Evolutionary conservation across 2,329 filamentous ascomycete species (phyloP).

Genomic region (Elsinoe fawcettii): DNA sequence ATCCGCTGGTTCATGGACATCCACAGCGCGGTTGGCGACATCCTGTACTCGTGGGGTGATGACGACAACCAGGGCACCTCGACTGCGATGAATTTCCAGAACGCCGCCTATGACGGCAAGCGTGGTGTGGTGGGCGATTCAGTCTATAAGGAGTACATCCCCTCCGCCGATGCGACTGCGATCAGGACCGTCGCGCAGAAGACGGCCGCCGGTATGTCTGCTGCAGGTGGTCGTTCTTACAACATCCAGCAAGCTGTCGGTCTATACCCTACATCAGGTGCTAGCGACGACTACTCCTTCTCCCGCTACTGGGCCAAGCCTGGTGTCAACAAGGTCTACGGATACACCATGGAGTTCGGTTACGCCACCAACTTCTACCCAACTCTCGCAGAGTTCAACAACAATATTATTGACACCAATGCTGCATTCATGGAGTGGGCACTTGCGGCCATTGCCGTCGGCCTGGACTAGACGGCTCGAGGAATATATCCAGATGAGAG

Average conservation of each 20-base stretch:
- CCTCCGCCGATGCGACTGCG: conserved; percentile 29
- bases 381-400: conserved; percentile 32
- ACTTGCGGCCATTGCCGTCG: conserved; percentile 29
- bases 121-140: conserved; percentile 43
- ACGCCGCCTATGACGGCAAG: conserved; percentile 44
- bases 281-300: conserved; percentile 34
- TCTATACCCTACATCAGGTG: conserved; percentile 33
- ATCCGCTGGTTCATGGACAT: conserved; percentile 53
- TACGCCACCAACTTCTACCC: conserved; percentile 37
- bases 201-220: conserved; percentile 32
- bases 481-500: background rate
- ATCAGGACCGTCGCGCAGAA: conserved; percentile 29
- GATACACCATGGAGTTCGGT: conserved; percentile 35
- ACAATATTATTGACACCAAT: conserved; percentile 37
- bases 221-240: conserved; percentile 32
- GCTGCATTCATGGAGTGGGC: conserved; percentile 38
- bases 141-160: conserved; percentile 45
- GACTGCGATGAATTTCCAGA: conserved; percentile 45
- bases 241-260: conserved; percentile 29
- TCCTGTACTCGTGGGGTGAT: conserved; percentile 53
- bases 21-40: conserved; percentile 46
- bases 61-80: conserved; percentile 45
- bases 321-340: conserved; percentile 34
- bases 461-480: conserved; percentile 25
- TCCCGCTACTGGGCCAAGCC: conserved; percentile 31